Evolutionary conservation across 352 stramenopile genomes (phyloP), one percentile per base, ranked within the genome.

Genomic region (Phytopythium oedochilum): DNA sequence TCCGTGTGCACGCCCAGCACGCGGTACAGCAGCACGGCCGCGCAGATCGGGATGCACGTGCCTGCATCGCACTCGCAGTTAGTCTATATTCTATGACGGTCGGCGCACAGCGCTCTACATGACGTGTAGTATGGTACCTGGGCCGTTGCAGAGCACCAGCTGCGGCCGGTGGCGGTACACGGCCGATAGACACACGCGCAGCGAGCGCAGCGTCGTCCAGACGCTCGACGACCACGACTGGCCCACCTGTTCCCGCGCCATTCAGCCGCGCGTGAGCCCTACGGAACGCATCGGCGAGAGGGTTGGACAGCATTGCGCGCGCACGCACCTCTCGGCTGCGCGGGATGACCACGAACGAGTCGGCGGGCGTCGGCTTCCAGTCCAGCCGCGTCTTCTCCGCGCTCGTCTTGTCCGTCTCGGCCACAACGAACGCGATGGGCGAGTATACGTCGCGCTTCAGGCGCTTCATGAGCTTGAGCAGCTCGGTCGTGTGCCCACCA

Each of bases 401-500:
- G 45, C 87, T 97, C 5, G 94, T 98, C 32, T 86, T 88, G 75
- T 98, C 94, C 10, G 91, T 97, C 48, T 81, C 70, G 0, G 93
- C 94, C 15, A 98, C 70, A 0, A 98, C 82, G 59, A 97, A 97
- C 1, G 86, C 73, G 25, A 98, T 74, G 0, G 89, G 88, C 32
- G 72, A 68, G 64, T 98, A 98, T 8, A 81, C 34, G 1, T 86
- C 66, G 17, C 72, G 63, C 66, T 93, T 71, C 14, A 98, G 56
- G 18, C 75, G 64, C 69, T 92, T 87, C 47, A 97, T 86, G 57
- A 98, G 78, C 65, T 92, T 91, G 20, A 98, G 73, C 83, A 98
- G 96, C 85, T 98, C 94, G 26, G 93, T 97, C 28, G 93, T 98
- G 69, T 98, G 94, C 29, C 94, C 94, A 34, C 83, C 85, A 0